phyloP scores from a whole-genome alignment of 208 protist genomes.

The Trypanosoma melophagium region DNA sequence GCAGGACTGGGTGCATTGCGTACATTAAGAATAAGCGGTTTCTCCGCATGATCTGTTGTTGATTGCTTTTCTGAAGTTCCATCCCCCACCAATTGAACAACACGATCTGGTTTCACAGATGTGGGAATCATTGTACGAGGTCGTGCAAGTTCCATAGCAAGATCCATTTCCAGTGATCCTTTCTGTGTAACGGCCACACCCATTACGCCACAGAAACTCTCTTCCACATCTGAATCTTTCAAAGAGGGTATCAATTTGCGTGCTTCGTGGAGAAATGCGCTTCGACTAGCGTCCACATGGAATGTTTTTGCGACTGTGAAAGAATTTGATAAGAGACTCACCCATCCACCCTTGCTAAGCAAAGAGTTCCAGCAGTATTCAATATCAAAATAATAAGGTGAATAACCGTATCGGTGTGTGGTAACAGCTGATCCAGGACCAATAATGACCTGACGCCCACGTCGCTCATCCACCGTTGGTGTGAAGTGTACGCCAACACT shows the following conservation, averaged over 20 bases:
- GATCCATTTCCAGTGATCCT: slow-evolving; percentile 63
- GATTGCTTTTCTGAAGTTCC: neutral
- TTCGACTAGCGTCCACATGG: slow-evolving; percentile 58
- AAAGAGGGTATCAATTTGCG: slow-evolving; percentile 77
- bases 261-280: slow-evolving; percentile 61
- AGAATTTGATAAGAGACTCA: slow-evolving; percentile 59
- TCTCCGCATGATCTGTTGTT: slow-evolving; percentile 8
- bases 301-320: slow-evolving; percentile 58
- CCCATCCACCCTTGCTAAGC: slow-evolving; percentile 74
- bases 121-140: slow-evolving; percentile 53
- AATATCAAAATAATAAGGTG: slow-evolving; percentile 65
- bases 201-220: slow-evolving; percentile 80
- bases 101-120: slow-evolving; percentile 33
- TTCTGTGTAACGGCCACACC: slow-evolving; percentile 53
- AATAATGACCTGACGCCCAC: slow-evolving; percentile 76
- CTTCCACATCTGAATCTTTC: slow-evolving; percentile 57
- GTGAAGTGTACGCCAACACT: slow-evolving; percentile 87
- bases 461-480: slow-evolving; percentile 71
- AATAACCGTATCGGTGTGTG: slow-evolving; percentile 85
- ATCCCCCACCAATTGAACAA: slow-evolving; percentile 44
- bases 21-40: slow-evolving; percentile 82
- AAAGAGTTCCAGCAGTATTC: slow-evolving; percentile 71
- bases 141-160: slow-evolving; percentile 72
- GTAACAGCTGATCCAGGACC: slow-evolving; percentile 76
- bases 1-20: slow-evolving; percentile 89